Evolutionary conservation across 345 rosid genomes (phyloP).

Genomic region (Aquilaria sinensis): DNA sequence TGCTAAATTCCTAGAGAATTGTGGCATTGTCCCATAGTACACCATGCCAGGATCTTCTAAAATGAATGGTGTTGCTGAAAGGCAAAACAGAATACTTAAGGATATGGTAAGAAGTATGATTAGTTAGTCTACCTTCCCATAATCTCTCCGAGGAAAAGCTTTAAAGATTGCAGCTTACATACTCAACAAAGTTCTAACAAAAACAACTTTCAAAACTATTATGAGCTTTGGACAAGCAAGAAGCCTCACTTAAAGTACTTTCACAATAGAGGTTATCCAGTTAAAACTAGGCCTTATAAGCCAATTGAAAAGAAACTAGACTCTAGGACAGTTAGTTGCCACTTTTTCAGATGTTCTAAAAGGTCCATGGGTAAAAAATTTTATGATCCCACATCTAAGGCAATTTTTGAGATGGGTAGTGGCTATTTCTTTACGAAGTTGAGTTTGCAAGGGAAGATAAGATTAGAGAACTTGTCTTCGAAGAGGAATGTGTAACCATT

Average conservation of each 20-base stretch:
- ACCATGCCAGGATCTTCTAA: neutral
- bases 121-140: too few relatives aligned
- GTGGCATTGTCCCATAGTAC: neutral
- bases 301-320: slow-evolving; percentile 7
- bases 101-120: too few relatives aligned
- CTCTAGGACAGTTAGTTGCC: slow-evolving; percentile 1
- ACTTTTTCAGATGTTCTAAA: neutral
- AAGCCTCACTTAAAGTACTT: neutral
- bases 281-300: slow-evolving; percentile 1
- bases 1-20: neutral
- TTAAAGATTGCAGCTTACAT: too few relatives aligned
- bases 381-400: neutral
- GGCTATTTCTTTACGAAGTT: neutral
- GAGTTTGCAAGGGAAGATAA: neutral
- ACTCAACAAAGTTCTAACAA: too few relatives aligned
- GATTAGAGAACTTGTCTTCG: neutral
- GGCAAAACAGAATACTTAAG: neutral
- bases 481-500: neutral
- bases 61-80: neutral
- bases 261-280: neutral
- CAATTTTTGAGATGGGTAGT: neutral
- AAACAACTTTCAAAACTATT: neutral
- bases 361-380: neutral
- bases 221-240: slow-evolving; percentile 2
- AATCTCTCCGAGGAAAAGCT: too few relatives aligned